Base-by-base conservation (phyloP, 306 rosid species). In the Ochetophila trinervis region DNA sequence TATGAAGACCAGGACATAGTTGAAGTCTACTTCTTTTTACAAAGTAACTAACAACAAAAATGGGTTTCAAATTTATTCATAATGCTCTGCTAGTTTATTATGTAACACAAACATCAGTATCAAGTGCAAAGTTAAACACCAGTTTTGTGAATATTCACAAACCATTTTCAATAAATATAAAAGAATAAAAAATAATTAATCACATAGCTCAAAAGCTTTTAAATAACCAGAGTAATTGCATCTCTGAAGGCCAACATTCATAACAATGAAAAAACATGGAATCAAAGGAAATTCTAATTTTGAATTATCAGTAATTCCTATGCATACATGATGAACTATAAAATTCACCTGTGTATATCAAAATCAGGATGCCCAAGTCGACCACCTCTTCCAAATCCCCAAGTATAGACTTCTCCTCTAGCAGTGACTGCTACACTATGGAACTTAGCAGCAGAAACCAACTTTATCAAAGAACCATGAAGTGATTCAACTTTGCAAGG, bases 361-460 rank as follows among this genome's bases (percentile, higher is more conserved):
- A 93, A 93, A 76, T 93, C 98, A 8, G 98, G 97, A 68, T 93
- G 98, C 61, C 98, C 98, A 51, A 93, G 89, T 52, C 98, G 89
- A 2, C 98, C 98, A 3, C 98, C 98, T 66, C 98, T 82, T 74
- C 98, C 98, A 83, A 93, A 93, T 63, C 98, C 98, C 98, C 99
- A 93, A 53, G 96, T 86, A 73, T 79, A 93, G 66, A 93, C 88
- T 78, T 87, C 86, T 68, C 98, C 98, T 51, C 16, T 71, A 61
- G 81, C 77, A 71, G 86, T 89, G 53, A 93, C 94, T 42, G 98
- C 98, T 58, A 84, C 94, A 54, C 98, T 93, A 30, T 89, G 97
- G 79, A 93, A 93, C 81, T 93, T 93, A 35, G 96, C 81, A 4
- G 98, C 95, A 77, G 97, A 89, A 79, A 90, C 69, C 57, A 84